Evolutionary conservation across 352 stramenopile species (phyloP), one percentile per base, ranked within the genome.

Genomic region (Phytophthora cryptogea): DNA sequence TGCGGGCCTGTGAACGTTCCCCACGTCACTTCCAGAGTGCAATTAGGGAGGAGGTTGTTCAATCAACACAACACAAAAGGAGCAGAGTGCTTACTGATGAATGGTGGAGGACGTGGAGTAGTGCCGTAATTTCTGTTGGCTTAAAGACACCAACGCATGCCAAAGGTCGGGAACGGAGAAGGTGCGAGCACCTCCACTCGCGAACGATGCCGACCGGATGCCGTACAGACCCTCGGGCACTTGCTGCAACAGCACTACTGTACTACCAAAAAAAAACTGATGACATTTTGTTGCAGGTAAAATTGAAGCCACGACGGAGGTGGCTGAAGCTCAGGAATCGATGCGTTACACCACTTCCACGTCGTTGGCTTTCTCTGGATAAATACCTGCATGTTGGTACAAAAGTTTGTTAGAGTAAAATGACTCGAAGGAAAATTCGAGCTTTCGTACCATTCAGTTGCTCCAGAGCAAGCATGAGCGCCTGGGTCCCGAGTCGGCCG

Each of bases 381-480:
- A 76, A 74, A 76, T 74, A 76, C 67, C 70, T 79, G 42, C 5
- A 56, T 26, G 10, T 40, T 13, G 7, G 16, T 40, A 40, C 35
- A 14, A 8, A 40, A 17, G 0, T 40, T 9, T 43, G 3, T n/a
- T 43, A 26, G 27, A 9, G 6, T 39, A 13, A n/a, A 39, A n/a
- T 17, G 11, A 16, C 27, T 27, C n/a, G n/a, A 43, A 27, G 37
- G 16, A 43, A 9, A 27, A 9, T 43, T 8, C 37, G 16, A 43
- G 37, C n/a, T 54, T 40, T 45, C 63, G 28, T 44, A 89, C 82
- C 83, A 68, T 97, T 97, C 52, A 97, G 59, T 50, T 90, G 80
- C 63, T 97, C 89, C 42, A 97, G 63, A 26, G 87, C 89, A 36
- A 95, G 71, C 76, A 95, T 93, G 26, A 97, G 76, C 10, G 89